Evolutionary conservation across 352 stramenopile genomes (phyloP).

Genomic region (Globisporangium iwayamae): DNA sequence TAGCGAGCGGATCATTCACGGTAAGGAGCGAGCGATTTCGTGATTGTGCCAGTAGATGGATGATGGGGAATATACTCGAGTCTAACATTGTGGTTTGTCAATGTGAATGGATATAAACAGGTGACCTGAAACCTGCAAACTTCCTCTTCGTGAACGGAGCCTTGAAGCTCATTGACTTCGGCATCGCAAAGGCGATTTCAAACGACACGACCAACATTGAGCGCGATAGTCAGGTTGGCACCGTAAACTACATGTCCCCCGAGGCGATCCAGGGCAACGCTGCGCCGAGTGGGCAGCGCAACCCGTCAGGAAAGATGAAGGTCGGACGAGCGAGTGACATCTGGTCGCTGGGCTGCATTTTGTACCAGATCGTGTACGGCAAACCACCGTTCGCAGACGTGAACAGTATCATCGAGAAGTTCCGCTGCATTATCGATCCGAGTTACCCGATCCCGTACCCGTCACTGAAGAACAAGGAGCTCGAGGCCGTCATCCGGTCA

Average conservation of each 20-base stretch:
- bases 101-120: conserved; percentile 31
- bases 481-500: conserved; percentile 84
- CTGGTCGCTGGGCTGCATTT: conserved; percentile 96
- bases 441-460: conserved; percentile 90
- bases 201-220: conserved; percentile 98
- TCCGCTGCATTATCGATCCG: conserved; percentile 93
- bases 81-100: neutral
- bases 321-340: conserved; percentile 92
- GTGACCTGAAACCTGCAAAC: conserved; percentile 95
- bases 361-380: conserved; percentile 97
- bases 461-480: conserved; percentile 64
- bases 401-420: conserved; percentile 94
- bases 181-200: conserved; percentile 96
- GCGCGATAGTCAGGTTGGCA: conserved; percentile 94
- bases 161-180: conserved; percentile 98
- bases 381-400: conserved; percentile 93
- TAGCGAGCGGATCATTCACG: conserved; percentile 93
- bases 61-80: neutral
- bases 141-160: conserved; percentile 96
- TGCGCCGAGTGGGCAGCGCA: conserved; percentile 40
- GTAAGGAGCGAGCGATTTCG: conserved; percentile 16
- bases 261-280: conserved; percentile 84
- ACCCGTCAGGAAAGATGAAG: conserved; percentile 78
- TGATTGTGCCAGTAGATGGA: neutral
- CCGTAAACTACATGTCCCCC: conserved; percentile 97